phyloP scores from a whole-genome alignment of 352 stramenopile genomes.

The Phytophthora pinifolia region DNA sequence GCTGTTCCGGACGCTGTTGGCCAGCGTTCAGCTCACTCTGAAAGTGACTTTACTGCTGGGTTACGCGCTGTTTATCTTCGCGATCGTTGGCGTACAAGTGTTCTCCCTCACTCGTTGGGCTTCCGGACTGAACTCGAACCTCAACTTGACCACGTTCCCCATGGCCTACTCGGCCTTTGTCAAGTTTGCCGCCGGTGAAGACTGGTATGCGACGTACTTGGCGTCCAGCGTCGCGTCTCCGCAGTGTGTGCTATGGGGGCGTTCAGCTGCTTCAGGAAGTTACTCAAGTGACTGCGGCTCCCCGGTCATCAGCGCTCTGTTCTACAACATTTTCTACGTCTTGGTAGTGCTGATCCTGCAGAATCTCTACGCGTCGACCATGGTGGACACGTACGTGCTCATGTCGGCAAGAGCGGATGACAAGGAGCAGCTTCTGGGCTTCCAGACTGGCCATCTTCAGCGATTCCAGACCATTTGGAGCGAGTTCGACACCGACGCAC shows the following conservation, averaged over 20 bases:
- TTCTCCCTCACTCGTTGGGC: slow-evolving; percentile 81
- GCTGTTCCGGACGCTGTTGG: slow-evolving; percentile 73
- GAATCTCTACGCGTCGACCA: slow-evolving; percentile 80
- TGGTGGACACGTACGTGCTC: slow-evolving; percentile 83
- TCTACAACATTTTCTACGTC: slow-evolving; percentile 83
- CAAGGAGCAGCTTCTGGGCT: slow-evolving; percentile 65
- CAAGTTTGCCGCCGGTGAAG: slow-evolving; percentile 81
- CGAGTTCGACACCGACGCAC: slow-evolving; percentile 68
- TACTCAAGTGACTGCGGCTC: slow-evolving; percentile 73
- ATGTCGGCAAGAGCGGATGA: slow-evolving; percentile 65
- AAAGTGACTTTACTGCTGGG: slow-evolving; percentile 82
- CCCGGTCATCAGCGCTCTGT: slow-evolving; percentile 54
- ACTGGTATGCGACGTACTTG: slow-evolving; percentile 82
- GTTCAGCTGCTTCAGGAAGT: slow-evolving; percentile 10
- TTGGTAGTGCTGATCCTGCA: slow-evolving; percentile 78
- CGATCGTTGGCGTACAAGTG: slow-evolving; percentile 79
- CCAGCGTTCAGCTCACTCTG: slow-evolving; percentile 63
- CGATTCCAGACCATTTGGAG: slow-evolving; percentile 75
- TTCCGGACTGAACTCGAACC: slow-evolving; percentile 68
- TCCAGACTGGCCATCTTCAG: slow-evolving; percentile 56
- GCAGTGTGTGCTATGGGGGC: slow-evolving; percentile 53
- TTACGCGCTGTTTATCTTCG: slow-evolving; percentile 84
- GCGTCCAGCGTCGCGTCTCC: slow-evolving; percentile 62
- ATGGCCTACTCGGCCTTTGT: slow-evolving; percentile 72
- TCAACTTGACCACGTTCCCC: slow-evolving; percentile 81